Base-by-base conservation (phyloP, 2,329 filamentous ascomycete species). In the Aspergillus niger region DNA sequence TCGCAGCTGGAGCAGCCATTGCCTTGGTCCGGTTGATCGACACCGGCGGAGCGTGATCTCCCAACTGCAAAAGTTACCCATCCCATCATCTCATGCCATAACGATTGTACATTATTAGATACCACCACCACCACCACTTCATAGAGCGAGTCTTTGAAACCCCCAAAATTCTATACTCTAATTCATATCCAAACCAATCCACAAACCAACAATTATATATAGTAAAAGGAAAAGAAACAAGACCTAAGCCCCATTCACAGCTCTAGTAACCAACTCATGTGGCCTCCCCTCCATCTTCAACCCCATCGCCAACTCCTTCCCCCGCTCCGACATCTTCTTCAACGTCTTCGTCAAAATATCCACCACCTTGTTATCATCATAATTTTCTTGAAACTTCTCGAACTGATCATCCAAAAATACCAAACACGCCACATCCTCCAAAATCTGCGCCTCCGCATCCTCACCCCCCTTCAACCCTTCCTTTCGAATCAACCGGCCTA, bases 401-500 rank as follows among this genome's bases (percentile, higher is more conserved):
- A 96, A 90, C 72, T 95, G 90, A 72, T 94, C 91, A 72, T 95
- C 91, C 65, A 96, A 77, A 73, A 96, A 96, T 28, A 96, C 91
- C 58, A 96, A 78, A 72, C 91, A 96, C 3, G 92, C 92, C 49
- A 92, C 90, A 77, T 96, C 92, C 79, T 96, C 92, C 63, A 96
- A 81, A 6, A 86, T 82, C 80, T 94, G 90, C 57, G 89, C 87
- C 60, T 82, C 80, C 24, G 68, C 70, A 51, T 77, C 70, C 54
- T 75, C 72, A 15, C 71, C 72, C 57, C 79, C 78, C 70, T 82
- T 83, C 67, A 96, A 77, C 58, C 87, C 86, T 73, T 95, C 90
- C 77, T 96, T 96, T 63, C 90, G 82, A 56, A 96, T 89, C 74
- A 95, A 77, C n/a, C 83, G 82, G 2, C 84, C 89, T 1, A 94